These are phyloP conservation scores for Naumovozyma castellii DNA, from an alignment of 805 yeast genomes.

Conservation along the genomic window DNA sequence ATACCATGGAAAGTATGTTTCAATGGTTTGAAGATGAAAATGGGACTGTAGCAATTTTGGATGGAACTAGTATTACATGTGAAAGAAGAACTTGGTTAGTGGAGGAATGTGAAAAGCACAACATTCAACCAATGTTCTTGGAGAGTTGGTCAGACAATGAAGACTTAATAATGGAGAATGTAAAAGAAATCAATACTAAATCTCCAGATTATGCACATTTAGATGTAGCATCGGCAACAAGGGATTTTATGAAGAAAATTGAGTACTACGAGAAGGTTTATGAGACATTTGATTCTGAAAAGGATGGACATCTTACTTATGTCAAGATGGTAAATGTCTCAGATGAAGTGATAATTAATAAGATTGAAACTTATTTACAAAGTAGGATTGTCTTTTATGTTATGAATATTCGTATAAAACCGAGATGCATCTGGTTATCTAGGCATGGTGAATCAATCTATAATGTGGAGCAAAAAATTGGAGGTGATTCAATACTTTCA, in stretches of 20 bases:
- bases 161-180: constrained; percentile 66
- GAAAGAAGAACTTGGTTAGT: constrained; percentile 59
- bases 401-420: constrained; percentile 90
- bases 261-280: constrained; percentile 63
- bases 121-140: constrained; percentile 81
- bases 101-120: constrained; percentile 49
- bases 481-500: constrained; percentile 84
- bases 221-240: constrained; percentile 62
- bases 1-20: constrained; percentile 73
- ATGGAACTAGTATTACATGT: constrained; percentile 83
- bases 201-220: constrained; percentile 70
- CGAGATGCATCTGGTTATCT: constrained; percentile 85
- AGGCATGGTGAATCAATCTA: constrained; percentile 93
- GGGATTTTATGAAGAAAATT: constrained; percentile 68
- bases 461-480: constrained; percentile 88
- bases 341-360: constrained; percentile 78
- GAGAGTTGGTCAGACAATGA: constrained; percentile 88
- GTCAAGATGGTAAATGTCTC: constrained; percentile 83
- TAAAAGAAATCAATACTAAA: constrained; percentile 76
- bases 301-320: constrained; percentile 63
- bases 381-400: constrained; percentile 90
- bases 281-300: constrained; percentile 56
- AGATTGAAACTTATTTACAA: constrained; percentile 80
- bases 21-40: constrained; percentile 72
- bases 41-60: constrained; percentile 87